A percentile compares a stretch with the other conserved stretches of the same genome.
These are phyloP conservation scores for Borovskyia barvae DNA, from an alignment of 208 protist species.

Conservation along the genomic window DNA sequence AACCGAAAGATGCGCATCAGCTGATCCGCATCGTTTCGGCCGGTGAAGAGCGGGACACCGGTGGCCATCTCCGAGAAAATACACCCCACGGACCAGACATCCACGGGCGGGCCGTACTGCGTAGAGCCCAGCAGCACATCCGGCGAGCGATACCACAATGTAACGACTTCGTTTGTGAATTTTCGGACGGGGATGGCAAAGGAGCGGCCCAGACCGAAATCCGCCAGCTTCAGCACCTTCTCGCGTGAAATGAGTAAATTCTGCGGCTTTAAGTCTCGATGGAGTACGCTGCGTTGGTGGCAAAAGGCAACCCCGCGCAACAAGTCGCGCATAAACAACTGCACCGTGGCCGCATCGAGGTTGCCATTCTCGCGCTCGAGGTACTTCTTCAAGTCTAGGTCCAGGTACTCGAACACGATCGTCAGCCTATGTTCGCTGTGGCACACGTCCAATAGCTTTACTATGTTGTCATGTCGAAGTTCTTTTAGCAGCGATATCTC, in stretches of 20 bases:
- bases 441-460: conserved; percentile 94
- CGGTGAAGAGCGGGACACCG: conserved; percentile 94
- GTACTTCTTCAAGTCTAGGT: conserved; percentile 96
- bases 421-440: conserved; percentile 94
- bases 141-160: conserved; percentile 94
- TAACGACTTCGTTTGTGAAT: conserved; percentile 91
- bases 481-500: conserved; percentile 97
- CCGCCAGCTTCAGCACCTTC: conserved; percentile 81
- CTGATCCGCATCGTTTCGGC: conserved; percentile 95
- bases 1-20: conserved; percentile 95
- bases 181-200: conserved; percentile 88
- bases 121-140: conserved; percentile 91
- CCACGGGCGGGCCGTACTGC: conserved; percentile 86
- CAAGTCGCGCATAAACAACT: conserved; percentile 78
- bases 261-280: conserved; percentile 90
- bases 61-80: conserved; percentile 95
- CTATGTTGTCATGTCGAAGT: conserved; percentile 94
- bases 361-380: conserved; percentile 81
- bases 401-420: conserved; percentile 97
- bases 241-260: conserved; percentile 86
- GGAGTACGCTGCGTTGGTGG: conserved; percentile 80
- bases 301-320: conserved; percentile 77
- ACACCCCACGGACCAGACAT: conserved; percentile 94
- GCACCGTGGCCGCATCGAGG: conserved; percentile 58
- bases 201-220: conserved; percentile 87